phyloP scores from a whole-genome alignment of 2,329 filamentous ascomycete genomes.

The Talaromyces sp. region DNA sequence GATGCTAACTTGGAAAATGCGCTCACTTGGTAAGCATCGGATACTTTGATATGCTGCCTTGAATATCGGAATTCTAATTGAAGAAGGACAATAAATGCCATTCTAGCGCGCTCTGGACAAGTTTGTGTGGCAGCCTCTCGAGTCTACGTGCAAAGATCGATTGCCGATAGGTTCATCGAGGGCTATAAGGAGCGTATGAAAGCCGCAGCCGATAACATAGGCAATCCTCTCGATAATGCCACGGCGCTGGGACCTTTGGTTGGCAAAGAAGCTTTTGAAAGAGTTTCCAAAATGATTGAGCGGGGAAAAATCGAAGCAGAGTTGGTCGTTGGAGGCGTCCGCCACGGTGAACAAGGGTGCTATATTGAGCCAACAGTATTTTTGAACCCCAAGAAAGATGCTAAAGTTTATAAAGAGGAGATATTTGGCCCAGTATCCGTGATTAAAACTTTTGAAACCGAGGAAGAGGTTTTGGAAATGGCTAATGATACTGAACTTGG shows the following conservation, averaged over 20 bases:
- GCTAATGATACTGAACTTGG: constrained; percentile 10
- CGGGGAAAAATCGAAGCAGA: constrained; percentile 8
- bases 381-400: constrained; percentile 14
- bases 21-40: constrained; percentile 2
- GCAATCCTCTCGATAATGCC: constrained; percentile 10
- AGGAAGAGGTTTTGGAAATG: constrained; percentile 8
- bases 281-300: constrained; percentile 24
- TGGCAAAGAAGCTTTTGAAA: constrained; percentile 18
- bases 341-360: constrained; percentile 9
- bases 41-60: neutral
- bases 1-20: constrained; percentile 39
- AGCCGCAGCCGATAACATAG: constrained; percentile 15
- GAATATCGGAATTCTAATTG: constrained; percentile 10
- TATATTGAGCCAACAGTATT: constrained; percentile 20
- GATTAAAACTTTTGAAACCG: constrained; percentile 16
- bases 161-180: constrained; percentile 16
- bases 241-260: constrained; percentile 13
- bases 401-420: constrained; percentile 17
- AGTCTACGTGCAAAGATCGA: constrained; percentile 22
- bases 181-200: constrained; percentile 12
- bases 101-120: constrained; percentile 33
- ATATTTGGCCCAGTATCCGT: constrained; percentile 20
- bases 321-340: constrained; percentile 11
- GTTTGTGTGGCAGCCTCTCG: constrained; percentile 27
- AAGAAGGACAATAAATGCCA: constrained; percentile 28